These are phyloP conservation scores for Thraustotheca clavata DNA, from an alignment of 352 stramenopile genomes.

Conservation along the genomic window DNA sequence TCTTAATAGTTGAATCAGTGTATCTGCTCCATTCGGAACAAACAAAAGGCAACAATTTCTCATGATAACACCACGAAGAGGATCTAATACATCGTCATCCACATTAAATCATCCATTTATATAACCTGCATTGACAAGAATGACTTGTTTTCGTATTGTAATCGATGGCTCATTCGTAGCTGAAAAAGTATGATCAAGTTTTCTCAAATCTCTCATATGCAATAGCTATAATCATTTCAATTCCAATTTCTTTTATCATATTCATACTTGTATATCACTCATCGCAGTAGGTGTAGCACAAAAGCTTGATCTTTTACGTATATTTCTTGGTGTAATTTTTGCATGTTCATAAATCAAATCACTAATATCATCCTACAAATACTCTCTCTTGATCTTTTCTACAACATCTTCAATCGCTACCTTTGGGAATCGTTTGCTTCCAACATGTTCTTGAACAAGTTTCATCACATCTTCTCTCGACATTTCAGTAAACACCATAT, in stretches of 20 bases:
- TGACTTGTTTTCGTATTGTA: conserved; percentile 35
- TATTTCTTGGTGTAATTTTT: background rate
- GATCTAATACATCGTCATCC: conserved; percentile 23
- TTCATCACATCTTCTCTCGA: conserved; percentile 9
- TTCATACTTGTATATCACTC: background rate
- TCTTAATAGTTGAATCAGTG: conserved; percentile 32
- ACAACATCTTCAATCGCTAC: background rate
- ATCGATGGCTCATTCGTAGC: conserved; percentile 31
- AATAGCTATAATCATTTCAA: conserved; percentile 27
- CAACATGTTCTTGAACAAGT: conserved; percentile 1
- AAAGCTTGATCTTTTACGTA: background rate
- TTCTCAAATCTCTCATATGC: conserved; percentile 37
- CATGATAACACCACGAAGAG: conserved; percentile 37
- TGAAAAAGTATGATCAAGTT: conserved; percentile 33
- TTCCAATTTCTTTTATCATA: background rate
- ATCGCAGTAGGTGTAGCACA: background rate
- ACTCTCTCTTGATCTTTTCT: background rate
- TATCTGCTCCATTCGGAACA: conserved; percentile 38
- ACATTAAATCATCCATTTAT: background rate
- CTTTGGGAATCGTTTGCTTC: background rate
- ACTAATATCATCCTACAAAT: background rate
- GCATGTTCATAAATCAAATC: background rate
- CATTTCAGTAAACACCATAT: conserved; percentile 12
- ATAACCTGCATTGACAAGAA: conserved; percentile 32
- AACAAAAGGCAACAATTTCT: conserved; percentile 36